Evolutionary conservation across 2,329 filamentous ascomycete species (phyloP).

Genomic region (Capronia epimyces): DNA sequence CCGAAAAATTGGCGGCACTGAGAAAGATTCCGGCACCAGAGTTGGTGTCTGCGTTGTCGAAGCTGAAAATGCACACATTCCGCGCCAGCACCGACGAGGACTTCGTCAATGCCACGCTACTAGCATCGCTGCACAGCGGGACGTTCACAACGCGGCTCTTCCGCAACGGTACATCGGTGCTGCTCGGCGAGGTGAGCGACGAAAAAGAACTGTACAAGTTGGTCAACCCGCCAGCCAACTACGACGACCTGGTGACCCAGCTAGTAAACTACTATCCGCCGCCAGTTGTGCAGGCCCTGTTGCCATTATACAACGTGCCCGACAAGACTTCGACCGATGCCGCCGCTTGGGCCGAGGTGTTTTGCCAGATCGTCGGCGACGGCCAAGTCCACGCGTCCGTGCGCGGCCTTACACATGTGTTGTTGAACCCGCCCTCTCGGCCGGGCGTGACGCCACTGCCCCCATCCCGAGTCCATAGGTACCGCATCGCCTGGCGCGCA

Average conservation of each 20-base stretch:
- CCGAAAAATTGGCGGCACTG: conserved; percentile 34
- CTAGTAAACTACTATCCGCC: conserved; percentile 44
- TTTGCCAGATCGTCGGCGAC: conserved; percentile 41
- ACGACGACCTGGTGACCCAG: conserved; percentile 37
- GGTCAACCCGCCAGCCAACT: conserved; percentile 37
- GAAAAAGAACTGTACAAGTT: conserved; percentile 43
- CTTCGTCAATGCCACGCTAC: conserved; percentile 39
- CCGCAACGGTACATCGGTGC: conserved; percentile 33
- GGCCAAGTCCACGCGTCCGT: conserved; percentile 39
- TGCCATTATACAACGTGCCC: conserved; percentile 35
- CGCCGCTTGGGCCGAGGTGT: conserved; percentile 33
- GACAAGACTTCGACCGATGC: conserved; percentile 28
- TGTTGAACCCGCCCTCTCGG: conserved; percentile 18
- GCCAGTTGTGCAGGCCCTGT: conserved; percentile 35
- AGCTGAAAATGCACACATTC: conserved; percentile 45
- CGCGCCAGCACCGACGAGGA: conserved; percentile 42
- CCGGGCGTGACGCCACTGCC: conserved; percentile 13
- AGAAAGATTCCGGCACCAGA: conserved; percentile 33
- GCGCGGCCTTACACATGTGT: conserved; percentile 33
- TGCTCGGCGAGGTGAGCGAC: conserved; percentile 44
- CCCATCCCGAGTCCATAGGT: conserved; percentile 19
- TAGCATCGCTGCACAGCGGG: conserved; percentile 37
- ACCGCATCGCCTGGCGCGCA: conserved; percentile 29
- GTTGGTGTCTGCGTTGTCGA: conserved; percentile 35
- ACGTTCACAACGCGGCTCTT: conserved; percentile 39